Conservation (phyloP, 2,329 filamentous ascomycete species). For the Penicillium sp. region DNA sequence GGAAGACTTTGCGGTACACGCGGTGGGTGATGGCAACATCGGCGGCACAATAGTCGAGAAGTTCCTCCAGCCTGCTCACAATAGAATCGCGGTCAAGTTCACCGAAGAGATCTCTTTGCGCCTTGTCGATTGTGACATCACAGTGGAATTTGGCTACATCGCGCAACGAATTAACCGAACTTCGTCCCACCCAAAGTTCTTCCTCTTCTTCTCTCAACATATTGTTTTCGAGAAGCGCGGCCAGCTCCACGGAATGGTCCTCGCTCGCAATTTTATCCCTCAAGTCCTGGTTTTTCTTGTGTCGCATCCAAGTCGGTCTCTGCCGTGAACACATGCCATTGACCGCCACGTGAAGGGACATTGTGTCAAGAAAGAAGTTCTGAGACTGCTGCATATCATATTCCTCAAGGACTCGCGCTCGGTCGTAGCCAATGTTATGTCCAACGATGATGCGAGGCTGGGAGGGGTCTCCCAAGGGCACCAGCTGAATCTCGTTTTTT, state of each 20-base stretch:
- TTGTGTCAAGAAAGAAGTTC: conserved; percentile 90
- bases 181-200: conserved; percentile 91
- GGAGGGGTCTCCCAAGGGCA: conserved; percentile 76
- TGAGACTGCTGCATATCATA: conserved; percentile 78
- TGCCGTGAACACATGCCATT: conserved; percentile 99
- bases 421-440: conserved; percentile 93
- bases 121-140: conserved; percentile 85
- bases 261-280: conserved; percentile 73
- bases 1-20: conserved; percentile 91
- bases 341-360: conserved; percentile 95
- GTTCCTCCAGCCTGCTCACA: conserved; percentile 67
- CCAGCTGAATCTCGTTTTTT: conserved; percentile 70
- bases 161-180: conserved; percentile 88
- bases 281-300: conserved; percentile 83
- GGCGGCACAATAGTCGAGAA: conserved; percentile 90
- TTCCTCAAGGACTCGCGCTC: conserved; percentile 82
- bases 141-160: conserved; percentile 98
- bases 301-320: conserved; percentile 94
- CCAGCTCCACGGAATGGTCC: conserved; percentile 67
- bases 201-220: conserved; percentile 76
- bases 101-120: conserved; percentile 79
- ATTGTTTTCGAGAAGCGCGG: conserved; percentile 64
- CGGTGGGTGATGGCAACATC: conserved; percentile 90
- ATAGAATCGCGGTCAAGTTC: conserved; percentile 71
- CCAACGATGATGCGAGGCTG: conserved; percentile 77